These are phyloP conservation scores for Lipomyces mesembrius DNA, from an alignment of 805 yeast species.

Conservation along the genomic window DNA sequence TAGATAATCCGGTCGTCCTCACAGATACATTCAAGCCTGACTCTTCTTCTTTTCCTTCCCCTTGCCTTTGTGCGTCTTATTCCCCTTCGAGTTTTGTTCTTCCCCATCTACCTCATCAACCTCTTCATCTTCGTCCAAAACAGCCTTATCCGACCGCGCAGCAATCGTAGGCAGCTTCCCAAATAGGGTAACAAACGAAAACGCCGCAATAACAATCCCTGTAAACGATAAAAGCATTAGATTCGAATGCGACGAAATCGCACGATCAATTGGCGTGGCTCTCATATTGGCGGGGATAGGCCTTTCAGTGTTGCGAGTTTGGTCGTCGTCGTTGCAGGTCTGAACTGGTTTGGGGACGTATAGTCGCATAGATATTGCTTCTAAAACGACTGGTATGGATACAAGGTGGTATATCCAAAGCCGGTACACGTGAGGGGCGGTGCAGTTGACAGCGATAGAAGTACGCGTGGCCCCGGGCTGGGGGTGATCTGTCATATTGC, in stretches of 20 bases:
- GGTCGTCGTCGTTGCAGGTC: background rate
- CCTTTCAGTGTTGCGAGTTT: background rate
- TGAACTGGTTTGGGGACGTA: background rate
- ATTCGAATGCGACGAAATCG: conserved; percentile 34
- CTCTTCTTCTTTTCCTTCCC: background rate
- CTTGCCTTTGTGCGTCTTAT: background rate
- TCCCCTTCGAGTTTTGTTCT: background rate
- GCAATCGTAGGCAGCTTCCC: conserved; percentile 6
- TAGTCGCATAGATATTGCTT: background rate
- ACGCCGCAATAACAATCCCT: conserved; percentile 41
- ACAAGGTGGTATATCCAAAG: background rate
- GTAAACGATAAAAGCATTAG: conserved; percentile 39
- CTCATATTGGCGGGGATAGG: background rate
- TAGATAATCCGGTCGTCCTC: background rate
- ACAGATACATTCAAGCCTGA: background rate
- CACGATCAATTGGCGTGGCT: conserved; percentile 38
- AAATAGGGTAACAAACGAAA: conserved; percentile 26
- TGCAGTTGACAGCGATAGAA: background rate
- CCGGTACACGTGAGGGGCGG: background rate
- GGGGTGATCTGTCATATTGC: background rate
- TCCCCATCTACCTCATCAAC: background rate
- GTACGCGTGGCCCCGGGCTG: background rate
- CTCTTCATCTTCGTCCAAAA: background rate
- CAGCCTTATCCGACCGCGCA: background rate
- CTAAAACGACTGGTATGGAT: background rate